These are phyloP conservation scores for Macrocystidia cucumis DNA, from an alignment of 1,284 basidiomycete genomes.

Conservation along the genomic window DNA sequence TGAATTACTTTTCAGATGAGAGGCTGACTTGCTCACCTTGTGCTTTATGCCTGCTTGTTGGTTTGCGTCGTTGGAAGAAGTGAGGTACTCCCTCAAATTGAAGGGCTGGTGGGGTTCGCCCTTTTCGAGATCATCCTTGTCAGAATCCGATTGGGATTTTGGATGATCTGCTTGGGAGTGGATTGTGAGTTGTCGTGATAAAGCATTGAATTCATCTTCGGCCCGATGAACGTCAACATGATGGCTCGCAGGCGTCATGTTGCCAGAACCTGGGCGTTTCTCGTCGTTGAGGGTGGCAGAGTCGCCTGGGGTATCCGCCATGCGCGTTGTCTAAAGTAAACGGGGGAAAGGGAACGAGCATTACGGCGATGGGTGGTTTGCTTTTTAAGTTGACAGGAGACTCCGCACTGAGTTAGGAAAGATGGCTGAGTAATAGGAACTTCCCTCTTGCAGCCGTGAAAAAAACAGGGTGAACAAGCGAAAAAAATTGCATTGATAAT, in stretches of 20 bases:
- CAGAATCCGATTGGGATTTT: constrained; percentile 9
- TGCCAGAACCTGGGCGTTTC: constrained; percentile 6
- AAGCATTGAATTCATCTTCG: constrained; percentile 45
- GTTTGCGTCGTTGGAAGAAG: constrained; percentile 56
- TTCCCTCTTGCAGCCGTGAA: too few species aligned
- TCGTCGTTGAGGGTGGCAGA: constrained; percentile 20
- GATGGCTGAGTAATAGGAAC: too few species aligned
- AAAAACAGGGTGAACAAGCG: too few species aligned
- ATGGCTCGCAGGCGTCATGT: too few species aligned
- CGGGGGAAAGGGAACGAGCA: background rate
- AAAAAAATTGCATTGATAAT: too few species aligned
- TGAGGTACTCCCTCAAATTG: constrained; percentile 72
- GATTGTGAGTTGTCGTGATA: constrained; percentile 29
- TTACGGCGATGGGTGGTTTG: too few species aligned
- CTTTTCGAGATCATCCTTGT: constrained; percentile 40
- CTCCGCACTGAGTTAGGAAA: too few species aligned
- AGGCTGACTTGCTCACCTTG: constrained; percentile 38
- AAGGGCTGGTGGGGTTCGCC: constrained; percentile 48
- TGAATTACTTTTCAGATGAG: background rate
- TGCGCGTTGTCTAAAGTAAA: constrained; percentile 7
- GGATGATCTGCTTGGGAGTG: constrained; percentile 15
- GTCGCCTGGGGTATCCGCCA: constrained; percentile 23
- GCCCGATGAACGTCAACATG: constrained; percentile 38
- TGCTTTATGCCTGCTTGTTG: constrained; percentile 71
- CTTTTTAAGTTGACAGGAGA: too few species aligned